Conservation (phyloP, 768 basidiomycete species). For the Fomitopsis pulvina region DNA sequence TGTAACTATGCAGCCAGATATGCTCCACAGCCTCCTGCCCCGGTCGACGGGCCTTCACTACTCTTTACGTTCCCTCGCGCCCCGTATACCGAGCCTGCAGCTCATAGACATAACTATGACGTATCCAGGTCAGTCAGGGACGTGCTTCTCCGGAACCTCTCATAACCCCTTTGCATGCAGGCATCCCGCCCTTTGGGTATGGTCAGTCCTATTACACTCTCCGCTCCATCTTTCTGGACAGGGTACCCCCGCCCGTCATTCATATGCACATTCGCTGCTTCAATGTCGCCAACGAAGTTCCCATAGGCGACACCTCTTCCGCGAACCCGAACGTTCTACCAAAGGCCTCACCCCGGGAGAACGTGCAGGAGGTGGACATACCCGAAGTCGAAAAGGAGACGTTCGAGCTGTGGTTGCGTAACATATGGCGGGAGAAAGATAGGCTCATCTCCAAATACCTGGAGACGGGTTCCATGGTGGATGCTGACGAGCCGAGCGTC, state of each 20-base stretch:
- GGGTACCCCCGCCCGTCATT: conserved; percentile 75
- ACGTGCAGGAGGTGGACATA: conserved; percentile 20
- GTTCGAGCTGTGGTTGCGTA: conserved; percentile 83
- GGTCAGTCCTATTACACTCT: conserved; percentile 89
- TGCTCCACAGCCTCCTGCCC: conserved; percentile 78
- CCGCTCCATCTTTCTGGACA: conserved; percentile 78
- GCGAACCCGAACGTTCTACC: conserved; percentile 27
- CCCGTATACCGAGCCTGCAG: conserved; percentile 69
- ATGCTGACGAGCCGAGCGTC: conserved; percentile 23
- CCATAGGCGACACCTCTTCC: conserved; percentile 54
- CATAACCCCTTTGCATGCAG: conserved; percentile 29
- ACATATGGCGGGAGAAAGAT: conserved; percentile 85
- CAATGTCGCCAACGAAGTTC: conserved; percentile 57
- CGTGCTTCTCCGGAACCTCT: background rate
- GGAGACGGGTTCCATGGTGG: conserved; percentile 40
- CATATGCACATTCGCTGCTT: conserved; percentile 86
- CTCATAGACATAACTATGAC: conserved; percentile 88
- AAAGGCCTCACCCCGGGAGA: conserved; percentile 17
- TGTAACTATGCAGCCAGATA: conserved; percentile 51
- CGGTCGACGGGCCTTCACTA: conserved; percentile 89
- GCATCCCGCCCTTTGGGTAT: conserved; percentile 71
- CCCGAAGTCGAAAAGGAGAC: conserved; percentile 26
- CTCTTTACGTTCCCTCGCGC: conserved; percentile 72
- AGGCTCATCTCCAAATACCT: conserved; percentile 62
- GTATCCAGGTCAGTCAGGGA: conserved; percentile 67